Evolutionary conservation across 345 rosid genomes (phyloP), one percentile per base, ranked within the genome.

Genomic region (Hibiscus mutabilis): DNA sequence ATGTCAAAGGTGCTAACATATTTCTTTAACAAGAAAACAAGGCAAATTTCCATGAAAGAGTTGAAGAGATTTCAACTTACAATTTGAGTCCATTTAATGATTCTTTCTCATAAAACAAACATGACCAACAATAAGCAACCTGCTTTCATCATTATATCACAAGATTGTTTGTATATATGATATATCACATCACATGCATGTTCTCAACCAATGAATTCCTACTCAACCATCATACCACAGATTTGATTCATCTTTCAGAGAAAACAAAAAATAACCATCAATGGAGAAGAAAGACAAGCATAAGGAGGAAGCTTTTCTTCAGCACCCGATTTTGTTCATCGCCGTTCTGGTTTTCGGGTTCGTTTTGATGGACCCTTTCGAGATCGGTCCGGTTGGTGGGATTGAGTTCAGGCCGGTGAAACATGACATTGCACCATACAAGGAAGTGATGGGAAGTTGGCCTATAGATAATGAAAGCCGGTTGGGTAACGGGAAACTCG

Each of bases 391-490:
- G 0, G 67, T 88, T 0, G 96, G 94, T 0, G 87, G 86, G 16
- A 87, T 80, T 65, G 82, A 90, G 31, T 95, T 95, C 80, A 87
- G 69, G 84, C 99, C 99, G 0, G 92, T 87, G 75, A 87, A 75
- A 85, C 98, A 92, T 72, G 89, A 81, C 65, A 86, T 95, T 78
- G 98, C 99, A 60, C 90, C 97, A 65, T 92, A 89, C 81, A 86
- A 82, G 90, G 77, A 82, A 74, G 96, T 95, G 51, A 95, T 95
- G 92, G 75, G 69, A 9, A 86, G 40, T 22, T 92, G 99, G 99
- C 99, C 98, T 0, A 81, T 87, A 74, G 99, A 95, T 81, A 84
- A 90, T 73, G 70, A 60, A 18, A 89, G 96, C 72, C 77, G 83
- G 56, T 59, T 95, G 13, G 91, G 81, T 16, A 49, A 74, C 8